These are phyloP conservation scores for Kwoniella shandongensis DNA, from an alignment of 768 basidiomycete genomes.

Conservation along the genomic window DNA sequence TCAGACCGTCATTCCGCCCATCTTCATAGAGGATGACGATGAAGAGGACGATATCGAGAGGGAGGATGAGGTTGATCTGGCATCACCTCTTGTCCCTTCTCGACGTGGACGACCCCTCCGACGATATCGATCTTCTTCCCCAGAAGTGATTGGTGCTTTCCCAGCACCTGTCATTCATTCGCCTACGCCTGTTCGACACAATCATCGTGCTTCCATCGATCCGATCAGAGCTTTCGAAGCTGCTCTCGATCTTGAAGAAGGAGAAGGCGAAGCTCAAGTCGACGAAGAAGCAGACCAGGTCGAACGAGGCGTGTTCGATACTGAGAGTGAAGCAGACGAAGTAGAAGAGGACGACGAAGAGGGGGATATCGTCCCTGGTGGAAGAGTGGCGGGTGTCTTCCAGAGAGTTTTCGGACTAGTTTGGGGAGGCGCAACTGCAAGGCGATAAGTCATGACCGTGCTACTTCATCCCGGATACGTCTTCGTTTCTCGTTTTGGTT, in stretches of 20 bases:
- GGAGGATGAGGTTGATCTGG: constrained; percentile 11
- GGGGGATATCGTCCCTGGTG: background rate
- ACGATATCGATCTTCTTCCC: background rate
- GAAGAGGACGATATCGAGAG: constrained; percentile 16
- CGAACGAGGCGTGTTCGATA: constrained; percentile 4
- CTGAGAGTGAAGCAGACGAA: background rate
- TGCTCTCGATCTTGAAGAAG: constrained; percentile 29
- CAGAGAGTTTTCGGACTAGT: constrained; percentile 22
- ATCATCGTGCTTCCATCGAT: background rate
- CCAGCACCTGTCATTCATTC: constrained; percentile 10
- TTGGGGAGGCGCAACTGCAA: constrained; percentile 5
- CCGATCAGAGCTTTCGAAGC: constrained; percentile 20
- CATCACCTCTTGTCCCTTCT: constrained; percentile 8
- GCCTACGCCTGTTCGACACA: constrained; percentile 4
- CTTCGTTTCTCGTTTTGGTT: too few relatives aligned
- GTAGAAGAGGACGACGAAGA: constrained; percentile 1
- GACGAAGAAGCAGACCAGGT: constrained; percentile 14
- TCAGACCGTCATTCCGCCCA: constrained; percentile 31
- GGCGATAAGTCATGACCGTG: constrained; percentile 1
- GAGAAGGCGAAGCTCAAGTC: constrained; percentile 2
- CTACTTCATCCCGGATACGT: too few relatives aligned
- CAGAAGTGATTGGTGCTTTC: constrained; percentile 29
- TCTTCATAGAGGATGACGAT: constrained; percentile 32
- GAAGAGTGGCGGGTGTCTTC: constrained; percentile 15
- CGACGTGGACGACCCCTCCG: constrained; percentile 1